Conservation (phyloP, 202 grass and related monocot genomes). For the Hordeum pubiflorum region DNA sequence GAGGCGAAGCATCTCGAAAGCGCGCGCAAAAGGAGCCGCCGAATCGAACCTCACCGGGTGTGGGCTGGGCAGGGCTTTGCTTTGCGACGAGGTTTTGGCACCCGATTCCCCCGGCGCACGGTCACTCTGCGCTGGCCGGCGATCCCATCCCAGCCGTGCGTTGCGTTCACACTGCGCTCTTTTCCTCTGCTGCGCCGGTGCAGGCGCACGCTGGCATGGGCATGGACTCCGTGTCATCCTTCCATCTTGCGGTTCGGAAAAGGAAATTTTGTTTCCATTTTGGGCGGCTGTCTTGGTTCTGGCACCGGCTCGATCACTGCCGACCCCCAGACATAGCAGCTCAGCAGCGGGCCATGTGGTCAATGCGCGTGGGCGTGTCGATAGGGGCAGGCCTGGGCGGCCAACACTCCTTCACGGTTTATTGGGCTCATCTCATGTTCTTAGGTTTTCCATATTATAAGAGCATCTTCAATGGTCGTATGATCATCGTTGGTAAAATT, state of each 20-base stretch:
- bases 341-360: no score
- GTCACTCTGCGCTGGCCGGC: background rate
- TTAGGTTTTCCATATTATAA: no score
- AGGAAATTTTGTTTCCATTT: background rate
- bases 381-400: no score
- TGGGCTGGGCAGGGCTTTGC: background rate
- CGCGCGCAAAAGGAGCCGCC: background rate
- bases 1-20: conserved; percentile 21
- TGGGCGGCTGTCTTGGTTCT: no score
- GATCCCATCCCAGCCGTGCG: background rate
- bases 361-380: no score
- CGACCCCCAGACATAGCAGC: no score
- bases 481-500: no score
- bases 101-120: background rate
- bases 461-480: no score
- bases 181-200: background rate
- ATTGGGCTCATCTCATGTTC: no score
- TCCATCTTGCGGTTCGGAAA: background rate
- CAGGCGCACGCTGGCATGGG: no score
- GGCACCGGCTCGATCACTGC: no score
- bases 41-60: background rate
- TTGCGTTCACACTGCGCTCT: background rate
- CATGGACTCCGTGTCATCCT: background rate
- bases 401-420: no score
- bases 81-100: background rate